These are phyloP conservation scores for Amanita fuliginea DNA, from an alignment of 768 basidiomycete genomes.

Conservation along the genomic window DNA sequence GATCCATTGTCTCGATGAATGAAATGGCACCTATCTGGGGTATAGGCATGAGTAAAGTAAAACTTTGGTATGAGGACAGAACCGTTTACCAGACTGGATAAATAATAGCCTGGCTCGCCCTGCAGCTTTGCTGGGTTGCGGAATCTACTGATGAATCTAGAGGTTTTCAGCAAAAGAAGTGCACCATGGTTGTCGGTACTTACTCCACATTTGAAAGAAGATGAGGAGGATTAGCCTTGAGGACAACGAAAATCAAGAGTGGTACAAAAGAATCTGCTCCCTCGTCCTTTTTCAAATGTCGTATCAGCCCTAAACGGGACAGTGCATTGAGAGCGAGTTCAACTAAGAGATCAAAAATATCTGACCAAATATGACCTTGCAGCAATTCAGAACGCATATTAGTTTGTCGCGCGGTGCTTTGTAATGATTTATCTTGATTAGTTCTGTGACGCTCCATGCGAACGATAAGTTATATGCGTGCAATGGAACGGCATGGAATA, in stretches of 20 bases:
- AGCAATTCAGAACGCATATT: conserved; percentile 94
- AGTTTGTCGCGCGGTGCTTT: conserved; percentile 98
- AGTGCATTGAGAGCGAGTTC: conserved; percentile 4
- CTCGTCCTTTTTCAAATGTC: conserved; percentile 76
- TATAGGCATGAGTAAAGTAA: neutral
- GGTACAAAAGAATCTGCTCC: conserved; percentile 94
- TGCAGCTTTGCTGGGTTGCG: conserved; percentile 82
- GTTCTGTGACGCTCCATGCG: conserved; percentile 37
- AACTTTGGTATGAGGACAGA: too few relatives aligned
- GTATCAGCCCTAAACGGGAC: conserved; percentile 58
- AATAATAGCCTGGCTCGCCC: conserved; percentile 94
- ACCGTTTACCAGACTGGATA: conserved; percentile 77
- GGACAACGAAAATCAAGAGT: conserved; percentile 85
- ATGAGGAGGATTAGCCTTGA: conserved; percentile 90
- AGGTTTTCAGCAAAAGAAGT: neutral
- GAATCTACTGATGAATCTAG: conserved; percentile 91
- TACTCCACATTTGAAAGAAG: conserved; percentile 94
- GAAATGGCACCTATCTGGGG: conserved; percentile 88
- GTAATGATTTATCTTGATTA: conserved; percentile 96
- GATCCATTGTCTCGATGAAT: conserved; percentile 98
- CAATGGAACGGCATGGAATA: conserved; percentile 16
- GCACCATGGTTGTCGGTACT: conserved; percentile 14
- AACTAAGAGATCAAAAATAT: conserved; percentile 1
- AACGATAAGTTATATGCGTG: conserved; percentile 2
- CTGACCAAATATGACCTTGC: conserved; percentile 98